phyloP scores from a whole-genome alignment of 1,139 yeast genomes.

The Casaregolazyma lundiana region DNA sequence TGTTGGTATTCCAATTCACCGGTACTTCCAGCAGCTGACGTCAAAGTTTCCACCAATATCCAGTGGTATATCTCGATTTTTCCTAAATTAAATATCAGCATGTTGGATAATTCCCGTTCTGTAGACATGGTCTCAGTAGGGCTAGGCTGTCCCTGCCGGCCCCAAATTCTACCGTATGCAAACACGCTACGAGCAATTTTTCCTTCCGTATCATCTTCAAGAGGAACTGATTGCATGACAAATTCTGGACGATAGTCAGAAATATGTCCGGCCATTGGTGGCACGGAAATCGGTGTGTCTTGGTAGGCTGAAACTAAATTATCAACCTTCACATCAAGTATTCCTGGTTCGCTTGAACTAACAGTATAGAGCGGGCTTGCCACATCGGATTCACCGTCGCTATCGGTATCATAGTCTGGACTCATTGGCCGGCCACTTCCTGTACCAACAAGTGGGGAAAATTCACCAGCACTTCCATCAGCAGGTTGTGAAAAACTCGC shows the following conservation, averaged over 20 bases:
- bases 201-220: slow-evolving; percentile 24
- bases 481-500: not conserved
- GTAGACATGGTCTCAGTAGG: not conserved
- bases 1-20: slow-evolving; percentile 12
- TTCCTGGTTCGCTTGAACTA: slow-evolving; percentile 4
- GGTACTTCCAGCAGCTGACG: not conserved
- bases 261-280: slow-evolving; percentile 29
- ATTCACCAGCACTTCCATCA: not conserved
- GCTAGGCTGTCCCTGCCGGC: not conserved
- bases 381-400: not conserved
- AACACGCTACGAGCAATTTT: slow-evolving; percentile 24
- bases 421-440: not conserved
- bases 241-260: slow-evolving; percentile 30
- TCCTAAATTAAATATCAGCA: slow-evolving; percentile 17
- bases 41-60: slow-evolving; percentile 11
- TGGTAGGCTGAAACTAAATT: not conserved
- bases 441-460: not conserved
- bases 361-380: slow-evolving; percentile 4
- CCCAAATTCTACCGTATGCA: slow-evolving; percentile 19
- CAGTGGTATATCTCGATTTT: slow-evolving; percentile 18
- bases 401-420: not conserved
- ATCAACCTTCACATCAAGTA: slow-evolving; percentile 9
- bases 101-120: slow-evolving; percentile 9
- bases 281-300: slow-evolving; percentile 14
- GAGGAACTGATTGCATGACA: slow-evolving; percentile 26